phyloP scores from a whole-genome alignment of 2,329 filamentous ascomycete genomes.

The Botryotinia globosa region DNA sequence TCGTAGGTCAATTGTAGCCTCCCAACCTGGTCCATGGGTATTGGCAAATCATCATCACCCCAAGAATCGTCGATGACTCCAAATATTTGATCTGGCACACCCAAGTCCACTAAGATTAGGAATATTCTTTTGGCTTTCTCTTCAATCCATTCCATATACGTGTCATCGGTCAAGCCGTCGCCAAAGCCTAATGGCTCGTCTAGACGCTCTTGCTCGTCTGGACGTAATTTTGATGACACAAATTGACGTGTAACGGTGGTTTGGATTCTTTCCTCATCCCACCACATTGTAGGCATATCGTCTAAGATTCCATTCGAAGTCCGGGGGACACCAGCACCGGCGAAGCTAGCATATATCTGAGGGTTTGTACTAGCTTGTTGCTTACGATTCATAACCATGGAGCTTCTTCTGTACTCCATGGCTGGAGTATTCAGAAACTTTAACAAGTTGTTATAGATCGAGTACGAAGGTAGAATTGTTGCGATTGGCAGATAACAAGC shows the following conservation, averaged over 20 bases:
- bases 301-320: slow-evolving; percentile 33
- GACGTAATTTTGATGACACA: slow-evolving; percentile 61
- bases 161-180: slow-evolving; percentile 64
- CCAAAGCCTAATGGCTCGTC: slow-evolving; percentile 64
- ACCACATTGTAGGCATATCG: slow-evolving; percentile 53
- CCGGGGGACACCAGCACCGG: slow-evolving; percentile 27
- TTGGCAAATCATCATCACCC: slow-evolving; percentile 73
- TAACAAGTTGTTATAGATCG: background rate
- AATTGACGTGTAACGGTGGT: slow-evolving; percentile 66
- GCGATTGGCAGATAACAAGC: background rate
- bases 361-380: slow-evolving; percentile 24
- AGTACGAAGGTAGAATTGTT: background rate
- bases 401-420: slow-evolving; percentile 37
- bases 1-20: slow-evolving; percentile 58
- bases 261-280: slow-evolving; percentile 68
- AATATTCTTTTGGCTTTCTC: slow-evolving; percentile 67
- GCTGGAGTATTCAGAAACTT: background rate
- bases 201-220: slow-evolving; percentile 60
- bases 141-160: slow-evolving; percentile 76
- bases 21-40: slow-evolving; percentile 63
- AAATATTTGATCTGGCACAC: slow-evolving; percentile 71
- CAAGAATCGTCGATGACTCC: slow-evolving; percentile 71
- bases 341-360: slow-evolving; percentile 37
- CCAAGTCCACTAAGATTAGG: slow-evolving; percentile 67
- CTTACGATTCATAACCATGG: slow-evolving; percentile 29